Conservation (phyloP, 1,139 yeast genomes). For the Scheffersomyces titani region DNA sequence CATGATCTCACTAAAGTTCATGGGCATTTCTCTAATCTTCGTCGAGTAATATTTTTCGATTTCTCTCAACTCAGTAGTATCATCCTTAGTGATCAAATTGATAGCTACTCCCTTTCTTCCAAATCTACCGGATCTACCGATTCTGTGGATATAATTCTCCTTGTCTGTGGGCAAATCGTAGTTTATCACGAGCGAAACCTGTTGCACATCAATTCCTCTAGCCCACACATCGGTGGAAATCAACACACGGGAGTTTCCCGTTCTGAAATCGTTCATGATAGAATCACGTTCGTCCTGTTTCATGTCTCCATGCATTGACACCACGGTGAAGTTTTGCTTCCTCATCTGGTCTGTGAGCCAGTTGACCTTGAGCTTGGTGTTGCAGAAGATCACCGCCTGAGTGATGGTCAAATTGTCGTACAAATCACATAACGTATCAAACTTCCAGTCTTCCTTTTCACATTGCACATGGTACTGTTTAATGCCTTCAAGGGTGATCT, state of each 20-base stretch:
- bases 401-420: constrained; percentile 94
- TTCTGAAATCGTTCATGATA: constrained; percentile 83
- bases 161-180: constrained; percentile 84
- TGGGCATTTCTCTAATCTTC: constrained; percentile 86
- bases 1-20: constrained; percentile 56
- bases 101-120: constrained; percentile 96
- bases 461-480: constrained; percentile 85
- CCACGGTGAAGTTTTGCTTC: constrained; percentile 83
- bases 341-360: constrained; percentile 83
- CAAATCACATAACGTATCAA: constrained; percentile 88
- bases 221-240: constrained; percentile 98
- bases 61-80: constrained; percentile 58
- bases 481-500: constrained; percentile 85
- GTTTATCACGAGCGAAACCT: constrained; percentile 91
- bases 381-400: constrained; percentile 95
- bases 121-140: constrained; percentile 93
- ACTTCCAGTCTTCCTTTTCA: constrained; percentile 93
- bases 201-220: constrained; percentile 96
- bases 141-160: constrained; percentile 91
- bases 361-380: constrained; percentile 88
- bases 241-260: constrained; percentile 77
- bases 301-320: constrained; percentile 97
- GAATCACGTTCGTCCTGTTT: constrained; percentile 88
- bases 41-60: constrained; percentile 78
- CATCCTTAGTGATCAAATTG: constrained; percentile 78